These are phyloP conservation scores for Colletotrichum sp. DNA, from an alignment of 2,329 filamentous ascomycete genomes.

Conservation along the genomic window DNA sequence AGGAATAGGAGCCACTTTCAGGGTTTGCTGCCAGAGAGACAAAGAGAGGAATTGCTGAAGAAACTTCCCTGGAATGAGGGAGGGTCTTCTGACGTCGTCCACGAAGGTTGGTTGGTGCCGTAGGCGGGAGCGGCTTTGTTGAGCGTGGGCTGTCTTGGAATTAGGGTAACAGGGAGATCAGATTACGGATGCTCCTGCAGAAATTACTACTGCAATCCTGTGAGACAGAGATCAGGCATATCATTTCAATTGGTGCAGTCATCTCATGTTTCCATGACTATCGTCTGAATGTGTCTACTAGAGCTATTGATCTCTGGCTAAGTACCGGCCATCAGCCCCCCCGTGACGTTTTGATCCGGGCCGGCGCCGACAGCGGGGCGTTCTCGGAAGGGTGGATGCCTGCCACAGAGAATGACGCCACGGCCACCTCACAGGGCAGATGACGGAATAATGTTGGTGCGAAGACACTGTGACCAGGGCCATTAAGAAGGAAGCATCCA, in stretches of 20 bases:
- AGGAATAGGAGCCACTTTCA: not conserved
- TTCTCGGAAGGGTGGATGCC: not conserved
- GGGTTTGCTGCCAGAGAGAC: not conserved
- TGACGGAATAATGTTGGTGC: constrained; percentile 18
- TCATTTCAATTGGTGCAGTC: not conserved
- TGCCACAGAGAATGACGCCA: not conserved
- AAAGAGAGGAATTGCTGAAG: not conserved
- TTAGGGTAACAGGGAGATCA: not conserved
- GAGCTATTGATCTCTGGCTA: not conserved
- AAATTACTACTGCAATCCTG: not conserved
- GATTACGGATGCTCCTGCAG: not conserved
- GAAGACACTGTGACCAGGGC: not conserved
- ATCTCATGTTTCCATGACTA: not conserved
- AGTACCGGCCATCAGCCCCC: not conserved
- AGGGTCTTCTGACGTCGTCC: not conserved
- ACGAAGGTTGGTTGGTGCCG: not conserved
- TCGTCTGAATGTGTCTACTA: not conserved
- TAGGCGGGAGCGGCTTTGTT: not conserved
- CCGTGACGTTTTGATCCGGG: not conserved
- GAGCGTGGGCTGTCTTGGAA: not conserved
- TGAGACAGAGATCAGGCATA: not conserved
- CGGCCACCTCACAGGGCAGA: not conserved
- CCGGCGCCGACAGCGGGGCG: not conserved
- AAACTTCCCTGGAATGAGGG: not conserved
- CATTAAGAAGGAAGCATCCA: not conserved